Base-by-base conservation (phyloP, 169 alveolate genomes). In the Plasmodium ovale region DNA sequence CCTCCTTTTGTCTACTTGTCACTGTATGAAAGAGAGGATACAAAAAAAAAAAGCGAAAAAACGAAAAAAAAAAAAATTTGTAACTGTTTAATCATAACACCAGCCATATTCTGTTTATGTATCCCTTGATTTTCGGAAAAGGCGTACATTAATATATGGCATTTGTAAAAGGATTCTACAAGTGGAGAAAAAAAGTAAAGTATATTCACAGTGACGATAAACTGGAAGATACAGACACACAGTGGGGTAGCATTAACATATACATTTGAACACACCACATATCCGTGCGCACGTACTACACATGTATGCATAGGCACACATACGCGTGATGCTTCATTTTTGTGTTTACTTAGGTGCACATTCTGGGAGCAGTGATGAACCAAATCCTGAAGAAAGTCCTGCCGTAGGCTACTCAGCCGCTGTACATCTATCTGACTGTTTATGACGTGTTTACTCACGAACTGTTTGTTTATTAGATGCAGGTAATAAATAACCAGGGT, bases 21-120 rank as follows among this genome's bases (percentile, higher is more conserved):
- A 19, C 88, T 74, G 37, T 59, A 49, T 0, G 88, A 74, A 29
- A 74, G 47, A 14, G 88, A 74, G 6, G 88, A 74, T 2, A 74
- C 74, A 12, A 74, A 74, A 49, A 74, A 74, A 49, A 74, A 74
- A 1, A 74, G 68, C 3, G 88, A 74, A 65, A 74, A 74, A 42
- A 12, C 27, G 14, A 74, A 74, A 62, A 74, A 74, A 47, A 74
- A 74, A 58, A 60, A 74, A 25, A 74, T 74, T 33, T 74, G 88
- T 25, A 23, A 12, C 53, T 74, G 74, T 23, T 74, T 74, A 14
- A 74, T 74, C 71, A 74, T 60, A 10, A 47, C 60, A 12, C 19
- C 88, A 9, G 39, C 58, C 72, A 74, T 74, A 67, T 33, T 53
- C 14, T 25, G 54, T 14, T 14, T 19, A 10, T 14, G 21, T 31